Conservation (phyloP, 2,329 filamentous ascomycete genomes). For the Penicillium occitanis region DNA sequence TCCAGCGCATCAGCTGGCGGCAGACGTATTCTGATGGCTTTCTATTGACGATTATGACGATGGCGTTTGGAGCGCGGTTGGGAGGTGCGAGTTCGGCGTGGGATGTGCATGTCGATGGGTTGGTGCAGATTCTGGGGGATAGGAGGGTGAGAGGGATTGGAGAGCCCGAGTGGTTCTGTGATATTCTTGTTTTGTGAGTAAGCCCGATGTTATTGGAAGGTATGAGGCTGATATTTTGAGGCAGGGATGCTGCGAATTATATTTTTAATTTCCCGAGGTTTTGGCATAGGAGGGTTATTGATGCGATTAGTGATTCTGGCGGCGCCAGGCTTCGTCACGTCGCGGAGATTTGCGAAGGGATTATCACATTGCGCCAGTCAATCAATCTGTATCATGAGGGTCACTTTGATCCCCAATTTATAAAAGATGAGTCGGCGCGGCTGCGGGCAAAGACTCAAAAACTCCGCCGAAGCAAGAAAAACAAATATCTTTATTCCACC, state of each 20-base stretch:
- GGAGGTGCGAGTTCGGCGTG: constrained; percentile 23
- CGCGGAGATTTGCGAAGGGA: background rate
- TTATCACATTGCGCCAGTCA: background rate
- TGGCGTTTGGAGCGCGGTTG: constrained; percentile 29
- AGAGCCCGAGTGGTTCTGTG: constrained; percentile 13
- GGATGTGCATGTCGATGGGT: constrained; percentile 20
- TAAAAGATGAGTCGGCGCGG: background rate
- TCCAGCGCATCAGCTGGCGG: constrained; percentile 24
- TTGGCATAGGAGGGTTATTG: constrained; percentile 13
- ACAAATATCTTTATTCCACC: background rate
- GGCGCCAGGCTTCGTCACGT: constrained; percentile 2
- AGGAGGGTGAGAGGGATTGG: background rate
- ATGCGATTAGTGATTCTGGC: constrained; percentile 9
- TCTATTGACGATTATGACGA: constrained; percentile 27
- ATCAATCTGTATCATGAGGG: background rate
- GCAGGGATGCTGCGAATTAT: constrained; percentile 28
- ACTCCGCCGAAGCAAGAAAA: background rate
- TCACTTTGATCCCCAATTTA: background rate
- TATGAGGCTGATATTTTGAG: constrained; percentile 21
- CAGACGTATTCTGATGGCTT: constrained; percentile 26
- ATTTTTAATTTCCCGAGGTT: constrained; percentile 27
- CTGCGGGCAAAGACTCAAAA: background rate
- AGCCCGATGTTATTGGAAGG: background rate
- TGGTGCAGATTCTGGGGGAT: constrained; percentile 7
- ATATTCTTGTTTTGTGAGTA: constrained; percentile 8